Evolutionary conservation across 495 filamentous ascomycete species (phyloP).

Genomic region (Halenospora varia): DNA sequence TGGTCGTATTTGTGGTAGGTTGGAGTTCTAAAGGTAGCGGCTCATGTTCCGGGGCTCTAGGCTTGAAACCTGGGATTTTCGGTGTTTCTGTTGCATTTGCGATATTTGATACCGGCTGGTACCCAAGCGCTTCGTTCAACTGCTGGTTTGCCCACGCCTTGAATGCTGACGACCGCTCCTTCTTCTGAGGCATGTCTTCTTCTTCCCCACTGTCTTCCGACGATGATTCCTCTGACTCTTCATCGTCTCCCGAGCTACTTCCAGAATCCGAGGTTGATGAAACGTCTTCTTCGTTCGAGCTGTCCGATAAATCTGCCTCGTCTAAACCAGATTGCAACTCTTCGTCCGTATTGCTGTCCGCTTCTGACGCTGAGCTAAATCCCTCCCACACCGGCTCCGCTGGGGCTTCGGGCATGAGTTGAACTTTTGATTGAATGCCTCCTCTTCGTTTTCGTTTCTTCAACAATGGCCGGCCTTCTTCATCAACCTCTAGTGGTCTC

Average conservation of each 20-base stretch:
- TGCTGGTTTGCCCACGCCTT: slow-evolving; percentile 89
- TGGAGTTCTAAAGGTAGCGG: slow-evolving; percentile 72
- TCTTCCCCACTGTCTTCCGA: slow-evolving; percentile 29
- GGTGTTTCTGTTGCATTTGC: slow-evolving; percentile 36
- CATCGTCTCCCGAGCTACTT: slow-evolving; percentile 13
- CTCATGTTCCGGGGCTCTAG: slow-evolving; percentile 63
- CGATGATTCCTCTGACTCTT: slow-evolving; percentile 22
- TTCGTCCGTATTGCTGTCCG: slow-evolving; percentile 12
- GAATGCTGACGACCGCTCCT: slow-evolving; percentile 62
- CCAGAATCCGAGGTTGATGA: not conserved
- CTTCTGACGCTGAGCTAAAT: slow-evolving; percentile 44
- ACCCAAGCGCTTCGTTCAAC: slow-evolving; percentile 67
- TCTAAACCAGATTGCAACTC: slow-evolving; percentile 9
- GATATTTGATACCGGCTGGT: slow-evolving; percentile 32
- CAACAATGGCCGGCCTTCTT: slow-evolving; percentile 73
- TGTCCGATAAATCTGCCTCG: slow-evolving; percentile 4
- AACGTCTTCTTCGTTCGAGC: slow-evolving; percentile 19
- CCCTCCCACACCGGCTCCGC: slow-evolving; percentile 57
- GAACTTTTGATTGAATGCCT: slow-evolving; percentile 43
- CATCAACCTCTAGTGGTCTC: slow-evolving; percentile 73
- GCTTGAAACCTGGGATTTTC: slow-evolving; percentile 48
- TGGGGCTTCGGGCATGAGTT: slow-evolving; percentile 27
- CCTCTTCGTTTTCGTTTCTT: slow-evolving; percentile 61
- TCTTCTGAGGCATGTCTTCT: slow-evolving; percentile 28
- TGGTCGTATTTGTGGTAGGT: slow-evolving; percentile 53